Evolutionary conservation across 768 basidiomycete species (phyloP).

Genomic region (Hirschioporus abietinus): DNA sequence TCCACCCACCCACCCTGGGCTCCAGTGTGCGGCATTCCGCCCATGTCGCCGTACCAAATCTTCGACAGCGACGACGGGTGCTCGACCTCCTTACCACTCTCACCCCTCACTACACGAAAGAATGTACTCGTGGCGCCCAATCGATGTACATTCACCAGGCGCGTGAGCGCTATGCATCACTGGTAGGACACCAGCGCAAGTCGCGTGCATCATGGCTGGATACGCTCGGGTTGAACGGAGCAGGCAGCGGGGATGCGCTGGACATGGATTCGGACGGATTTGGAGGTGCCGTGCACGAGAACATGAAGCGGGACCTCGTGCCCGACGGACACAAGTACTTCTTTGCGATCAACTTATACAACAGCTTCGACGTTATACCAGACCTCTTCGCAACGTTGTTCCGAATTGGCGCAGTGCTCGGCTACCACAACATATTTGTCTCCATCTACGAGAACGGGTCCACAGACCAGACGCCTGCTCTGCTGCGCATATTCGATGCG

Average conservation of each 20-base stretch:
- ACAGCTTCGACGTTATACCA: slow-evolving; percentile 98
- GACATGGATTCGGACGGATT: slow-evolving; percentile 6
- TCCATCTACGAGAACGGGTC: slow-evolving; percentile 99
- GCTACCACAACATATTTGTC: slow-evolving; percentile 97
- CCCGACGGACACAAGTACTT: slow-evolving; percentile 91
- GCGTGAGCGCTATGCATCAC: slow-evolving; percentile 73
- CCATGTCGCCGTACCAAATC: slow-evolving; percentile 60
- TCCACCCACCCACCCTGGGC: background rate
- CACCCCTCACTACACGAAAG: slow-evolving; percentile 86
- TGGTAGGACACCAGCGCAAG: slow-evolving; percentile 72
- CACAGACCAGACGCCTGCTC: slow-evolving; percentile 96
- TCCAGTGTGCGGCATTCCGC: background rate
- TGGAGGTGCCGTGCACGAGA: slow-evolving; percentile 30
- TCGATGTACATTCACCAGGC: slow-evolving; percentile 83
- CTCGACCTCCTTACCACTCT: slow-evolving; percentile 84
- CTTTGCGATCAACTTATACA: slow-evolving; percentile 99
- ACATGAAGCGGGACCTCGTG: slow-evolving; percentile 29
- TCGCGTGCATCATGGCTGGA: slow-evolving; percentile 57
- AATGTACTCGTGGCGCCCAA: slow-evolving; percentile 84
- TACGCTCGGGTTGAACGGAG: slow-evolving; percentile 34
- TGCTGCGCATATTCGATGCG: slow-evolving; percentile 92
- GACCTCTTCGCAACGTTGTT: slow-evolving; percentile 97
- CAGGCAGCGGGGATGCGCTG: background rate
- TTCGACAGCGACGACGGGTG: slow-evolving; percentile 80
- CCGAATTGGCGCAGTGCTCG: slow-evolving; percentile 84